phyloP scores from a whole-genome alignment of 2,329 filamentous ascomycete species.

The Pseudopyrenochaeta lycopersici region DNA sequence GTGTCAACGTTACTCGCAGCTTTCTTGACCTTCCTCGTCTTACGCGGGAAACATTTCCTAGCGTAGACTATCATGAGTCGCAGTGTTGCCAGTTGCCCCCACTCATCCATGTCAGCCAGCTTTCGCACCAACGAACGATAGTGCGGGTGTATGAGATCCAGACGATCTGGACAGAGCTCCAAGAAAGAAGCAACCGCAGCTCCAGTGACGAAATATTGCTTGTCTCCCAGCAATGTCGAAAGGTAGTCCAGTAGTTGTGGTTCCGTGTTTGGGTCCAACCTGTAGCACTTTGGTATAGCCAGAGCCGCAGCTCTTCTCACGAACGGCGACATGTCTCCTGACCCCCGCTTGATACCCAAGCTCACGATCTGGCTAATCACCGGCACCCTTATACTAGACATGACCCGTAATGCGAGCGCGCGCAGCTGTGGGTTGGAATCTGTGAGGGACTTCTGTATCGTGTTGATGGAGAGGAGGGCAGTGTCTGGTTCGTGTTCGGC shows the following conservation, averaged over 20 bases:
- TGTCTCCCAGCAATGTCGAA: slow-evolving; percentile 80
- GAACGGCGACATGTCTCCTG: slow-evolving; percentile 91
- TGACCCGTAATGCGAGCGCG: slow-evolving; percentile 91
- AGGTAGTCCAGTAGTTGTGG: slow-evolving; percentile 88
- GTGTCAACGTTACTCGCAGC: slow-evolving; percentile 50
- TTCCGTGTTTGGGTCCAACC: slow-evolving; percentile 83
- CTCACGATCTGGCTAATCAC: slow-evolving; percentile 98
- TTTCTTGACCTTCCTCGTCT: slow-evolving; percentile 67
- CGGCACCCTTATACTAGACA: slow-evolving; percentile 96
- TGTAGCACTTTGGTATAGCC: slow-evolving; percentile 95
- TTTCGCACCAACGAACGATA: slow-evolving; percentile 88
- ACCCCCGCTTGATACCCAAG: slow-evolving; percentile 92
- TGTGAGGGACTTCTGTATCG: slow-evolving; percentile 96
- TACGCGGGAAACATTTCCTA: slow-evolving; percentile 83
- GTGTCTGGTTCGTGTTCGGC: slow-evolving; percentile 96
- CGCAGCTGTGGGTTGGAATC: slow-evolving; percentile 91
- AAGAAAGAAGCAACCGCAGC: slow-evolving; percentile 89
- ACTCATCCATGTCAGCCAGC: slow-evolving; percentile 98
- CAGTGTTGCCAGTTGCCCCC: slow-evolving; percentile 88
- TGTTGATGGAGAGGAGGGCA: slow-evolving; percentile 95
- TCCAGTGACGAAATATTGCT: slow-evolving; percentile 95
- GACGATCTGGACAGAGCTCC: slow-evolving; percentile 85
- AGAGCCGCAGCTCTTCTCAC: slow-evolving; percentile 93
- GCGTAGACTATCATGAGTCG: slow-evolving; percentile 85
- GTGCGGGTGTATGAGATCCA: slow-evolving; percentile 90